A percentile compares a stretch with the other conserved stretches of the same genome.
phyloP scores from a whole-genome alignment of 495 filamentous ascomycete species.

The Parachaetomium inaequale region DNA sequence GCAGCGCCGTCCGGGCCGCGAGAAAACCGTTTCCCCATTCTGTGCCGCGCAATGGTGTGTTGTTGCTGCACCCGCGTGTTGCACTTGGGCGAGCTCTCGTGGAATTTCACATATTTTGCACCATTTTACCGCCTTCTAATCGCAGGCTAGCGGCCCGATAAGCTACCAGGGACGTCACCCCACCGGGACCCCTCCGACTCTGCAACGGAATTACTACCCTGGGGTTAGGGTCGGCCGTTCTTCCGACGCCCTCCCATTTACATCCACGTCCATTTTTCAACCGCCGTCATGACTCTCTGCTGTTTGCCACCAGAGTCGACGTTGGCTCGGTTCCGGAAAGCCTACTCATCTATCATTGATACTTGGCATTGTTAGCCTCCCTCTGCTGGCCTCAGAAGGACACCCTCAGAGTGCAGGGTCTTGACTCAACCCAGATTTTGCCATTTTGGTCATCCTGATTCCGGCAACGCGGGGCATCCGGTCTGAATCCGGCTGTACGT shows the following conservation, averaged over 20 bases:
- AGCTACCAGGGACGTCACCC: not conserved
- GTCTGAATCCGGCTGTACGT: no score
- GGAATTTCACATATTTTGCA: constrained; percentile 26
- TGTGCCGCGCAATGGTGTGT: not conserved
- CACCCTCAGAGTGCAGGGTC: no score
- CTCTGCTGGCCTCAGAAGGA: not conserved
- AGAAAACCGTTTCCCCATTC: constrained; percentile 43
- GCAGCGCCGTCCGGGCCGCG: constrained; percentile 30
- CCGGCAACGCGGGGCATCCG: no score
- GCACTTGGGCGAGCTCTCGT: constrained; percentile 9
- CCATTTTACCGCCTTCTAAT: constrained; percentile 26
- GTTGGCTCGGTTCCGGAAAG: not conserved
- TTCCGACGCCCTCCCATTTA: not conserved
- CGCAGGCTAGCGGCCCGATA: constrained; percentile 16
- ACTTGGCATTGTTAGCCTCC: not conserved
- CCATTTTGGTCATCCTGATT: no score
- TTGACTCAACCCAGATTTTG: no score
- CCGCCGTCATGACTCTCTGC: not conserved
- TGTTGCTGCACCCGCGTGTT: not conserved
- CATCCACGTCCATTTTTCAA: not conserved
- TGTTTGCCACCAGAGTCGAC: not conserved
- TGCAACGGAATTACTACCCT: not conserved
- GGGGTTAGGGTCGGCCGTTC: not conserved
- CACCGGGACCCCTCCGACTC: not conserved
- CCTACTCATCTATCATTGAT: not conserved